Evolutionary conservation across 257 asterid genomes (phyloP), one percentile per base, ranked within the genome.

Genomic region (Paraleonurus japonicus): DNA sequence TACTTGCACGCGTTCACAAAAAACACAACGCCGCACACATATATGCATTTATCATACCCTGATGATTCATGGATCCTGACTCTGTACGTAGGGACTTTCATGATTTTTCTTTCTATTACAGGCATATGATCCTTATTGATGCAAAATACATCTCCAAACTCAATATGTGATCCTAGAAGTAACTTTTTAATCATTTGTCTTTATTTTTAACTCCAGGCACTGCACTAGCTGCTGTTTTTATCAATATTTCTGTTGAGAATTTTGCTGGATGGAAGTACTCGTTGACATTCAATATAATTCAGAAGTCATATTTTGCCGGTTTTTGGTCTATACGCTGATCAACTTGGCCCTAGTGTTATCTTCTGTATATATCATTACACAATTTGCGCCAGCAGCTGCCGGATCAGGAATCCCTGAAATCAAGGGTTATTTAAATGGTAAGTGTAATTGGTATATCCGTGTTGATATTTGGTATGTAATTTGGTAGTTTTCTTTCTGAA

Each of bases 231-330:
- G 99, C 99, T 66, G 97, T 95, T 80, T 89, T 88, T 77, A 89
- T 95, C 89, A 95, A 95, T 81, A 80, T 95, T 57, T 92, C 98
- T 20, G 98, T 95, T n/a, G 99, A 95, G 79, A 95, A 95, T 83
- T 95, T 95, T 78, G 99, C 99, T 7, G 99, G 99, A 73, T 95
- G 99, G 99, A 95, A 95, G 83, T 95, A 86, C 71, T 95, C 99
- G 5, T 81, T 89, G 81, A 95, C 99, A 7, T 95, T 95, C 80
- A 80, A 81, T 73, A 90, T 95, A 77, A 92, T 92, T 65, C 99
- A 95, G 76, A 95, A 81, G 84, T 95, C 99, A 59, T 95, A 95
- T 77, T 84, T 95, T 72, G 92, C 84, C 8, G 99, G 99, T 95
- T 85, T 83, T 63, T 92, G 79, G 89, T 95, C 72, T 92, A 95